Evolutionary conservation across 2,329 filamentous ascomycete species (phyloP), one percentile per base, ranked within the genome.

Genomic region (Ascochyta rabiei): DNA sequence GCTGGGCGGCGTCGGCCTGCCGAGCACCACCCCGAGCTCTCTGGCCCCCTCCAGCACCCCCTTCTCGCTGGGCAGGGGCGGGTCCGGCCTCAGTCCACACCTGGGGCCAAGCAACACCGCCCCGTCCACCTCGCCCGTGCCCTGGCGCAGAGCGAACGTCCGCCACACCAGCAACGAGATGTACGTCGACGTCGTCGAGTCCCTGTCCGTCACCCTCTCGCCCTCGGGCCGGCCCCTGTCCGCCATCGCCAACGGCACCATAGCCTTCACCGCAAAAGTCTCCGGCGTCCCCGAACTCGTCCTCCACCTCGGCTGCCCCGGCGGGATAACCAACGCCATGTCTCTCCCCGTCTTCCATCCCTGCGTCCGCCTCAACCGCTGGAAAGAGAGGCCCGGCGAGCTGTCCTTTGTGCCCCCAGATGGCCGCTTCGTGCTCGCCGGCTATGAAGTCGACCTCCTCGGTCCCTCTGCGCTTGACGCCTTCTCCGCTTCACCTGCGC

Each of bases 391-490:
- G 50, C 91, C 93, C 0, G 95, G 95, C 3, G 90, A 96, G 61
- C 80, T 99, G n/a, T 96, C 91, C 70, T 99, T 99, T 69, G 86
- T 99, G 12, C 95, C 95, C 2, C 95, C 95, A 0, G 95, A 99
- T 73, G 95, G 95, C 28, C 86, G 91, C 38, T 99, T 98, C 73
- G 89, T 96, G 35, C 82, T 99, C 16, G 93, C 92, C 28, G 93
- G 92, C 19, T 99, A 99, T 71, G 93, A 97, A 74, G 91, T 96
- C 18, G 91, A 99, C 73, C 78, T 99, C 19, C 80, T 98, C 12
- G 92, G 92, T 0, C 84, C 89, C 44, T 83, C 86, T 80, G 61
- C 78, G 58, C 58, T 77, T 68, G 63, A 71, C 10, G 50, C 67
- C 24, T 70, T 73, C 56, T 67, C 70, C 3, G 68, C 60, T 7